These are phyloP conservation scores for Apostasia shenzhenica DNA, from an alignment of 106 monocot genomes.

Conservation along the genomic window DNA sequence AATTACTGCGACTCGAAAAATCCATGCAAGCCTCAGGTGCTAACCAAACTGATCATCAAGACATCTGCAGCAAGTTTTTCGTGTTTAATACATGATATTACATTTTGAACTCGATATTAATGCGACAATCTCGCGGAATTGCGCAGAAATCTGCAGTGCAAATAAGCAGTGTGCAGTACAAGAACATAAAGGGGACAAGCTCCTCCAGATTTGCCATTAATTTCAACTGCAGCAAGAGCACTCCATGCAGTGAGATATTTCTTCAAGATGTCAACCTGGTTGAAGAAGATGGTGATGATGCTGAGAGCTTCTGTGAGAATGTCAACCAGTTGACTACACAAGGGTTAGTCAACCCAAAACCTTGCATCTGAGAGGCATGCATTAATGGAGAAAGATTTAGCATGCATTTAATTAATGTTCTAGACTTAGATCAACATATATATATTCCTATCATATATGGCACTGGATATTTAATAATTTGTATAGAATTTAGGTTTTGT, in stretches of 20 bases:
- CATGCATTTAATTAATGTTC: no score
- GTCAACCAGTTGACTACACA: not conserved
- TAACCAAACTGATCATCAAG: not conserved
- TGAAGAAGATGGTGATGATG: not conserved
- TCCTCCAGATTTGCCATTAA: constrained; percentile 36
- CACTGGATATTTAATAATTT: no score
- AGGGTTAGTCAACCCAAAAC: no score
- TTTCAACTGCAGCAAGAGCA: constrained; percentile 55
- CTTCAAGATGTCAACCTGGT: constrained; percentile 44
- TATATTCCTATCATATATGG: no score
- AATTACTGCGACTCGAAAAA: constrained; percentile 63
- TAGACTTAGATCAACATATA: no score
- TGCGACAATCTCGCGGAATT: no score
- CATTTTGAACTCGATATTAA: no score
- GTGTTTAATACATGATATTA: no score
- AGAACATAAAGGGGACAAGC: constrained; percentile 68
- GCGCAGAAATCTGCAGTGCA: constrained; percentile 54
- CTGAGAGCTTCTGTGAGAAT: constrained; percentile 38
- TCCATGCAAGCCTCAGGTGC: constrained; percentile 44
- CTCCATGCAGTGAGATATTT: constrained; percentile 35
- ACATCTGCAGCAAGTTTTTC: no score
- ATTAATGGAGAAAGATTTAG: no score
- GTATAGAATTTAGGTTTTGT: no score
- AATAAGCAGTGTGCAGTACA: constrained; percentile 54
- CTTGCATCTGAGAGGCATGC: no score